phyloP scores from a whole-genome alignment of 1,284 basidiomycete genomes.

The Leccinum laetum region DNA sequence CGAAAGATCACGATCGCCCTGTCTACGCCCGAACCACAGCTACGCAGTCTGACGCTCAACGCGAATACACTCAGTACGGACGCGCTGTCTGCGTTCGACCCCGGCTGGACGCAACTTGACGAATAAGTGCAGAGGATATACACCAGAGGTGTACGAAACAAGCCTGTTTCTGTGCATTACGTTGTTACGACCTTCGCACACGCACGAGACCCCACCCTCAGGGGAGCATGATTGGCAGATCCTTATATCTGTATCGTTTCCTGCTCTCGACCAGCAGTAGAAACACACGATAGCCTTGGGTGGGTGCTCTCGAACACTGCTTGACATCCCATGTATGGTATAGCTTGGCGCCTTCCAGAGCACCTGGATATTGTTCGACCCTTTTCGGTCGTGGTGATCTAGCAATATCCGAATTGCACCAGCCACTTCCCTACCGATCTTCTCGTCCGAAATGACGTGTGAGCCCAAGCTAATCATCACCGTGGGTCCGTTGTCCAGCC shows the following conservation, averaged over 20 bases:
- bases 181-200: no score
- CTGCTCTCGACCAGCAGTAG: no score
- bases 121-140: no score
- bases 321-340: no score
- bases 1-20: slow-evolving; percentile 12
- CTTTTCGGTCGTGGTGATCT: slow-evolving; percentile 2
- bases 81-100: slow-evolving; percentile 11
- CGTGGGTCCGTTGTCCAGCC: slow-evolving; percentile 13
- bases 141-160: no score
- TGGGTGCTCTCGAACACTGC: no score
- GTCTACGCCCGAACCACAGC: not conserved
- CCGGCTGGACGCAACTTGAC: slow-evolving; percentile 13
- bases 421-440: slow-evolving; percentile 1
- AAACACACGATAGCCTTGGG: no score
- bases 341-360: slow-evolving; percentile 9
- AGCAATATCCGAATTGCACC: slow-evolving; percentile 7
- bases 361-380: not conserved
- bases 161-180: no score
- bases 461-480: slow-evolving; percentile 10
- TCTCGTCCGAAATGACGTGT: not conserved
- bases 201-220: no score
- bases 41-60: slow-evolving; percentile 15
- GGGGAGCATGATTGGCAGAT: no score
- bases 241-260: no score
- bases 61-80: slow-evolving; percentile 2